Base-by-base conservation (phyloP, 2,329 filamentous ascomycete genomes). In the Neonectria hederae region DNA sequence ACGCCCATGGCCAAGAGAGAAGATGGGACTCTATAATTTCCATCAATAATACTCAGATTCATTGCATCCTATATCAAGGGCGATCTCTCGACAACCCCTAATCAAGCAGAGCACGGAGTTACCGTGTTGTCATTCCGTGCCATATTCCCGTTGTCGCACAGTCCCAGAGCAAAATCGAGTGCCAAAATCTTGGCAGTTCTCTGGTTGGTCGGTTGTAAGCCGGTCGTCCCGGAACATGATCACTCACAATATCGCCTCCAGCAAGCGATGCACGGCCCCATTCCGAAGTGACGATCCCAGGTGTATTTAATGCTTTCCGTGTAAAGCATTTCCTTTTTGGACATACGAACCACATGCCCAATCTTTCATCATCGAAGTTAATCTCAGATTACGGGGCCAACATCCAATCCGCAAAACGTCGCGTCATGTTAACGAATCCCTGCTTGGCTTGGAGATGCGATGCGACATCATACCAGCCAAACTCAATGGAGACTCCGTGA, bases 71-170 rank as follows among this genome's bases (percentile, higher is more conserved):
- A 22, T 42, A n/a, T 51, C 13, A 49, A 51, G 54, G 30, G 35
- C 43, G 53, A 59, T 67, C 40, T 57, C 58, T 57, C 26, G 32
- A 42, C 17, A 2, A 21, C 54, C 53, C 65, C 52, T 63, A 40
- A 19, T 14, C 28, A 43, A 21, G 17, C 46, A 21, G 14, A 30
- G 21, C 40, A 42, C 35, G 19, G 22, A 62, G 62, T 67, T 55
- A 32, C 40, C 65, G 14, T 22, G 19, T n/a, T 38, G 49, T 46
- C 28, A 56, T 45, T 49, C 63, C 63, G 7, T 19, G 17, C 26
- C 59, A 52, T 57, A 57, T 59, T 56, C 40, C 35, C n/a, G n/a
- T n/a, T n/a, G n/a, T 65, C 56, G 52, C 51, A 40, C 52, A 28
- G 46, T 28, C 35, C 54, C 48, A 35, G 54, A 40, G 43, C 51